Base-by-base conservation (phyloP, 2,329 filamentous ascomycete genomes). In the Huntiella savannae region DNA sequence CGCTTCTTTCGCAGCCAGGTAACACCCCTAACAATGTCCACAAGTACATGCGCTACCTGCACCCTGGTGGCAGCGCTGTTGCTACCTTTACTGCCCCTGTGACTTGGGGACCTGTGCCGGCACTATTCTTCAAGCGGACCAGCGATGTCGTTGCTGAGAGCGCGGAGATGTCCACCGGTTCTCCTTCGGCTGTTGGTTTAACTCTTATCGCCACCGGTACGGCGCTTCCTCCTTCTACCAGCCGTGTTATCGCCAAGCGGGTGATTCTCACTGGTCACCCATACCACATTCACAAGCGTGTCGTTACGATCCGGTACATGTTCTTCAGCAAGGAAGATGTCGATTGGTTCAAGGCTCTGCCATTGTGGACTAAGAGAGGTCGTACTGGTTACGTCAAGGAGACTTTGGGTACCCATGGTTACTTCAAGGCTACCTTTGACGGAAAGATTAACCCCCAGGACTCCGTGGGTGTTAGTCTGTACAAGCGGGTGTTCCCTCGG, bases 351-450 rank as follows among this genome's bases (percentile, higher is more conserved):
- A 93, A 94, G 67, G 88, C 88, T 1, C 62, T 98, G 58, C 88
- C 91, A 50, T 64, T 98, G 52, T 98, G 88, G 87, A 98, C 91
- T 4, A 83, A 77, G 65, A 68, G 88, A 28, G 91, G 91, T 5
- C 71, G 91, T 51, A 83, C 77, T 54, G 91, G 91, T 6, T 95
- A 79, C 60, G 77, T 98, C 67, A 95, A 95, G 69, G 91, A 98
- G 67, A 73, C 80, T 49, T 65, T 98, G 43, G 91, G 91, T 55
- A 98, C 91, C 33, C 91, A 98, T 62, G 91, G 91, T n/a, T 98
- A 98, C 67, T 96, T 96, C 73, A 98, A 98, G 70, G 91, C 91
- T 10, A 95, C 82, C 2, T 98, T 98, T 65, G 92, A 98, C 60
- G 85, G 79, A 10, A 83, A 82, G 59, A 88, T 98, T 60, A 96